Percentiles rank a stretch among this genome's conserved stretches.
These are phyloP conservation scores for Allium sativum DNA, from an alignment of 106 monocot species.

Conservation along the genomic window DNA sequence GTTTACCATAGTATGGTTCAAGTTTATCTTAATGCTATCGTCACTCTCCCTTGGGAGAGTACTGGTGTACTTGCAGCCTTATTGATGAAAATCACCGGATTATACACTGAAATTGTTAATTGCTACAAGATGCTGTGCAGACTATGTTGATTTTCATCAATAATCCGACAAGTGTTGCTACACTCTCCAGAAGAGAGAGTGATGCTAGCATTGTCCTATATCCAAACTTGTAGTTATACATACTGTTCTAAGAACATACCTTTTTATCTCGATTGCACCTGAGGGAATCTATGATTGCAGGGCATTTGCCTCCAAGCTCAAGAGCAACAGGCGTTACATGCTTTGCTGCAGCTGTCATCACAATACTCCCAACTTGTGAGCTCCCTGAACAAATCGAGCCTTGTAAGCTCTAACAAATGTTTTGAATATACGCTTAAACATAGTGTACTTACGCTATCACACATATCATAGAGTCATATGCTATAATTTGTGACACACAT, in stretches of 20 bases:
- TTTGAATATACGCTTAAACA: no score
- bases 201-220: background rate
- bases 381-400: conserved; percentile 25
- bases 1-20: background rate
- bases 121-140: no score
- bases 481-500: no score
- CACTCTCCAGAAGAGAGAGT: no score
- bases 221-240: background rate
- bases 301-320: conserved; percentile 91
- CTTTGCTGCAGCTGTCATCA: conserved; percentile 83
- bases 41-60: background rate
- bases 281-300: conserved; percentile 65
- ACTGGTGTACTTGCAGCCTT: background rate
- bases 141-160: no score
- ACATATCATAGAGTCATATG: no score
- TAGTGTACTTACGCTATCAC: no score
- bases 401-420: no score
- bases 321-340: conserved; percentile 83
- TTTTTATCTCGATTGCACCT: conserved; percentile 22
- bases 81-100: background rate
- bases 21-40: background rate
- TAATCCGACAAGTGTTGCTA: background rate
- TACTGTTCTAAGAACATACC: conserved; percentile 12
- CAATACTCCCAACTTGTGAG: conserved; percentile 33
- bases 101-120: no score